A percentile compares a stretch with the other conserved stretches of the same genome.
These are phyloP conservation scores for thale cress (Arabidopsis thaliana) DNA, from an alignment of 345 rosid genomes.

Conservation along the genomic window TAIR10.1 NC_003071.7:13730001-13730500, in stretches of 20 bases:
- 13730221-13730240: conserved; percentile 92
- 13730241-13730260: conserved; percentile 76
- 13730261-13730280: conserved; percentile 75
- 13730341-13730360: conserved; percentile 3
- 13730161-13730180: conserved; percentile 54
- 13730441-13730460: neutral
- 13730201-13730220: conserved; percentile 90
- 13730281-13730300: conserved; percentile 81
- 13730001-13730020: neutral
- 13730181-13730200: conserved; percentile 78
- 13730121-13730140: conserved; percentile 7
- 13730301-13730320: conserved; percentile 79
- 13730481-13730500: neutral
- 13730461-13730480: neutral
- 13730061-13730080: neutral
- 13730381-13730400: conserved; percentile 80
- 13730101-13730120: neutral
- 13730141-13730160: conserved; percentile 37
- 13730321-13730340: conserved; percentile 13
- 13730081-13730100: neutral
- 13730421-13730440: conserved; percentile 61
- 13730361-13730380: conserved; percentile 26
- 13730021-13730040: neutral
- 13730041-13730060: neutral
- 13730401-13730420: conserved; percentile 57